Evolutionary conservation across 2,329 filamentous ascomycete species (phyloP).

Genomic region (Nemania sp.): DNA sequence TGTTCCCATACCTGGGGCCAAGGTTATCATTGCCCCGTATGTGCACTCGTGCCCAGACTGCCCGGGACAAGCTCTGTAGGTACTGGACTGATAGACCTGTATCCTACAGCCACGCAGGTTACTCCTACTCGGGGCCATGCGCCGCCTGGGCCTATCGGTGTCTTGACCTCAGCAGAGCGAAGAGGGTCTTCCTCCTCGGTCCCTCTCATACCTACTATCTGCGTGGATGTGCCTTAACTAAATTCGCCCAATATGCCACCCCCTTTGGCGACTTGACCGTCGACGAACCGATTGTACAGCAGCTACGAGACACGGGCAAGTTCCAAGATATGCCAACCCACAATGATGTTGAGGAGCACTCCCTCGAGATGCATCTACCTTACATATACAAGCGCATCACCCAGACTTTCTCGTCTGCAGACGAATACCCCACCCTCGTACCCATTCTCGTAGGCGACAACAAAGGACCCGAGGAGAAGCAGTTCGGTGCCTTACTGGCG

Average conservation of each 20-base stretch:
- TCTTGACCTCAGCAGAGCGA: slow-evolving; percentile 79
- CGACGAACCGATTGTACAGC: slow-evolving; percentile 60
- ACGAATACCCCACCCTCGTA: slow-evolving; percentile 73
- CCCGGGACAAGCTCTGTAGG: slow-evolving; percentile 13
- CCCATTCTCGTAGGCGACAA: slow-evolving; percentile 87
- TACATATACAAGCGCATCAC: slow-evolving; percentile 82
- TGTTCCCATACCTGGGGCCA: slow-evolving; percentile 74
- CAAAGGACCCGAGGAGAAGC: slow-evolving; percentile 65
- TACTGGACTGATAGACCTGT: slow-evolving; percentile 21
- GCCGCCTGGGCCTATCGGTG: slow-evolving; percentile 94
- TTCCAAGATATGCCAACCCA: slow-evolving; percentile 67
- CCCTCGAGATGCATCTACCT: slow-evolving; percentile 93
- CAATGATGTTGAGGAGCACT: slow-evolving; percentile 84
- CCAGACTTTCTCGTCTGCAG: slow-evolving; percentile 52
- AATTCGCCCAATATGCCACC: slow-evolving; percentile 71
- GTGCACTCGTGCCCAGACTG: slow-evolving; percentile 41
- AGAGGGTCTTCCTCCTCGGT: slow-evolving; percentile 88
- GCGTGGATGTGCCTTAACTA: slow-evolving; percentile 74
- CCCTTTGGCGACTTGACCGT: slow-evolving; percentile 73
- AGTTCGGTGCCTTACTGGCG: slow-evolving; percentile 71
- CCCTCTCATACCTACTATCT: slow-evolving; percentile 90
- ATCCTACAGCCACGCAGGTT: slow-evolving; percentile 80
- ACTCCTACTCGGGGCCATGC: slow-evolving; percentile 86
- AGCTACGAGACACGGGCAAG: slow-evolving; percentile 55
- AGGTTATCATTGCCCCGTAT: slow-evolving; percentile 92